A percentile compares a stretch with the other conserved stretches of the same genome.
Evolutionary conservation across 2,329 filamentous ascomycete genomes (phyloP).

Genomic region (Macroventuria anomochaeta): DNA sequence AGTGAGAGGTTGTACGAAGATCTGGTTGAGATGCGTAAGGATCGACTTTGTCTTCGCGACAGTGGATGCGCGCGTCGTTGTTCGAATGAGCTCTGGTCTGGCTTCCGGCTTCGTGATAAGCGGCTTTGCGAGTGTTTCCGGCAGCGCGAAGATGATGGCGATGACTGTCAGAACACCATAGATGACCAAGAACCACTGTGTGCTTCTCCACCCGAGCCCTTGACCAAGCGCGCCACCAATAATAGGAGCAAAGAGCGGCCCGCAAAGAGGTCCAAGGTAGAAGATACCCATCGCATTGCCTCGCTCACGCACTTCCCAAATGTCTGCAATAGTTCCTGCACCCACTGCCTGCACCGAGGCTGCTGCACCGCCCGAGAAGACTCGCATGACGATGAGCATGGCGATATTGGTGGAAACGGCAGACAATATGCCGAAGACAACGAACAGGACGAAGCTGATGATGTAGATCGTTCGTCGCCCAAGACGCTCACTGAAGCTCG

Average conservation of each 20-base stretch:
- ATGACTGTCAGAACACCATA: conserved; percentile 45
- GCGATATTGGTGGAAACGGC: conserved; percentile 46
- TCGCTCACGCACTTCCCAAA: conserved; percentile 48
- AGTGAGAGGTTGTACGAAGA: conserved; percentile 49
- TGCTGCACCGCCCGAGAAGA: conserved; percentile 47
- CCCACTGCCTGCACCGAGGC: conserved; percentile 49
- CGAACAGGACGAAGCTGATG: conserved; percentile 43
- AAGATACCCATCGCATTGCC: conserved; percentile 50
- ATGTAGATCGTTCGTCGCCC: conserved; percentile 49
- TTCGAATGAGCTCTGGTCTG: conserved; percentile 30
- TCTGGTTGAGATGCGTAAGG: conserved; percentile 38
- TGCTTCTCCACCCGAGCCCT: conserved; percentile 47
- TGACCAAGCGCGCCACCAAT: conserved; percentile 46
- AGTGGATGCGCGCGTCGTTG: conserved; percentile 45
- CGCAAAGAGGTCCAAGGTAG: conserved; percentile 49
- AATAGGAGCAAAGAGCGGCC: conserved; percentile 48
- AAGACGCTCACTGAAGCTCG: conserved; percentile 46
- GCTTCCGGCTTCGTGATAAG: conserved; percentile 8
- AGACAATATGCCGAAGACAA: conserved; percentile 42
- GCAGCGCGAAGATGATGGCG: conserved; percentile 44
- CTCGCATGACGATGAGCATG: conserved; percentile 48
- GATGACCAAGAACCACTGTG: conserved; percentile 50
- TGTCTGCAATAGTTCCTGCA: conserved; percentile 48
- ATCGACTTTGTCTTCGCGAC: conserved; percentile 40
- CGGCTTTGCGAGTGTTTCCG: conserved; percentile 41